Evolutionary conservation across 2,329 filamentous ascomycete species (phyloP), one percentile per base, ranked within the genome.

Genomic region (Colletotrichum australisinense): DNA sequence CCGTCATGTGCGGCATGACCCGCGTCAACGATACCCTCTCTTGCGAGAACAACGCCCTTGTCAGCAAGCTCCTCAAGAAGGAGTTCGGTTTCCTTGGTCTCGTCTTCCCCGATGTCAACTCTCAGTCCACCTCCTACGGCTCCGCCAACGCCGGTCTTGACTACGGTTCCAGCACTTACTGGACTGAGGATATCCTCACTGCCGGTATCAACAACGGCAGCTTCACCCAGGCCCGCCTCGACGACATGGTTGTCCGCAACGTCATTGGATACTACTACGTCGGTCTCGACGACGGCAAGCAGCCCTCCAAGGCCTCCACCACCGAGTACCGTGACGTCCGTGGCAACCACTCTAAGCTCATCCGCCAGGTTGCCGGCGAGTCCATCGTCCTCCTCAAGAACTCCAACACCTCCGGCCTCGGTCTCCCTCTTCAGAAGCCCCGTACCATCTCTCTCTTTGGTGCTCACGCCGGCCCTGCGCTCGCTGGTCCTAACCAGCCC

Each of bases 361-460:
- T 67, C 42, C 63, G 69, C 22, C 64, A 72, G 57, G 69, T 62
- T n/a, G 69, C 64, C 78, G 84, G 89, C 22, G 85, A 89, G 12
- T 90, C 90, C 3, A 91, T 94, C 16, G 93, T 95, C 1, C 85
- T 95, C 12, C 83, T 95, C 62, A 94, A 95, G 83, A 95, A 95
- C 76, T 88, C 93, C 19, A 87, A 88, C 55, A 84, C 84, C 14
- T 30, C 68, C 9, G 55, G 63, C 2, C 53, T 55, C 11, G 80
- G 92, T 0, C 84, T 95, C 1, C 93, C 93, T 1, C 81, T 93
- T 2, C 88, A 87, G 68, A 86, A 86, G 87, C 69, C 69, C 16
- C 69, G 69, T 16, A 67, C 65, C 35, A 69, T 72, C 49, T 68
- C 69, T 9, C 63, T 72, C 57, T 72, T 72, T 9, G 69, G 69